Conservation (phyloP, 2,329 filamentous ascomycete species). For the Arthrobotrys sinensis region DNA sequence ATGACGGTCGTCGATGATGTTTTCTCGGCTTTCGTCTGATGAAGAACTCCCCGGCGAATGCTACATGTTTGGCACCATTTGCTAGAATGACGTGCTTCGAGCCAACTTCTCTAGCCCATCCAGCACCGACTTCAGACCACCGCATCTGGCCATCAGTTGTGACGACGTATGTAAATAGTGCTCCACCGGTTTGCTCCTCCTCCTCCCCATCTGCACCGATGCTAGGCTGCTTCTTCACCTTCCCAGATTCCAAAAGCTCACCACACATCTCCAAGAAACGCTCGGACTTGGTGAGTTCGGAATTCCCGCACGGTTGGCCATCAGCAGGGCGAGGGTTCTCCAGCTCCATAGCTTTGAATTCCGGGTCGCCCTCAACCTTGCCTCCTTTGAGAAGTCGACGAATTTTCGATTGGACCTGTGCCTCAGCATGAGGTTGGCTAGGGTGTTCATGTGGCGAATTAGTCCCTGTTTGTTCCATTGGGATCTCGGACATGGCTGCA, state of each 20-base stretch:
- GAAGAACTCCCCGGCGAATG: conserved; percentile 60
- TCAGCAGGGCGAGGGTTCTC: conserved; percentile 55
- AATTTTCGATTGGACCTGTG: conserved; percentile 39
- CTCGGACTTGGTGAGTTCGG: conserved; percentile 47
- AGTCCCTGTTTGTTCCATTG: conserved; percentile 25
- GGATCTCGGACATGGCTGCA: conserved; percentile 38
- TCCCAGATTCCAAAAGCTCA: conserved; percentile 50
- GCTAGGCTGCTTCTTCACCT: conserved; percentile 48
- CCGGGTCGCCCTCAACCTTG: conserved; percentile 44
- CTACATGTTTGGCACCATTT: conserved; percentile 54
- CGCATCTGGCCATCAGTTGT: conserved; percentile 57
- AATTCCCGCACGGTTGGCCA: conserved; percentile 44
- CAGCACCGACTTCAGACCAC: conserved; percentile 56
- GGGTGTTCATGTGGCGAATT: conserved; percentile 14
- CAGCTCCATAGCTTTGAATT: conserved; percentile 59
- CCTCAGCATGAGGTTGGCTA: conserved; percentile 22
- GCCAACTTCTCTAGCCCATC: conserved; percentile 51
- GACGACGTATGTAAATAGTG: conserved; percentile 58
- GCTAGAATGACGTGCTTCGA: conserved; percentile 59
- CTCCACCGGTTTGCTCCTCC: conserved; percentile 48
- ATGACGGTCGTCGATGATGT: conserved; percentile 47
- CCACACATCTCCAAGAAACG: conserved; percentile 58
- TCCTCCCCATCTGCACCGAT: conserved; percentile 51
- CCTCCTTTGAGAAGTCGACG: conserved; percentile 50
- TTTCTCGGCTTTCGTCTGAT: conserved; percentile 49